Evolutionary conservation across 2,329 filamentous ascomycete genomes (phyloP).

Genomic region (Chaetomiaceae sp.): DNA sequence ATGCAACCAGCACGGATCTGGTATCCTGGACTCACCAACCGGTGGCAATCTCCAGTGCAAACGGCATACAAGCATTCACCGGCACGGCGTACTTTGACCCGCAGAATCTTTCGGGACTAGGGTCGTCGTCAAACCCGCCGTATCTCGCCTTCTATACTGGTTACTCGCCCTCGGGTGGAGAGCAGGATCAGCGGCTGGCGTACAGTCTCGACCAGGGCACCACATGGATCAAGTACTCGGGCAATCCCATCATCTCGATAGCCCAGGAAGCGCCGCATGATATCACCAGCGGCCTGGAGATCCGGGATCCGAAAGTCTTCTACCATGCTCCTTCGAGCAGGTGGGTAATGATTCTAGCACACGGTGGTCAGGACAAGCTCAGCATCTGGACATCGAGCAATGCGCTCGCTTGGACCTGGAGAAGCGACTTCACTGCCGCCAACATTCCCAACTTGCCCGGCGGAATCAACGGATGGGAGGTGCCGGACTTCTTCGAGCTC

Average conservation of each 20-base stretch:
- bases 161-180: neutral
- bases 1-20: constrained; percentile 4
- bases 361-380: constrained; percentile 5
- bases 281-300: neutral
- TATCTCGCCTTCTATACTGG: constrained; percentile 6
- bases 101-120: neutral
- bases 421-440: constrained; percentile 1
- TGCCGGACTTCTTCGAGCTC: constrained; percentile 5
- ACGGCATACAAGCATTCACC: constrained; percentile 5
- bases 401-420: neutral
- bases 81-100: neutral
- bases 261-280: constrained; percentile 4
- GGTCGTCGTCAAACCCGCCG: constrained; percentile 4
- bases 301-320: constrained; percentile 3
- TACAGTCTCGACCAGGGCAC: constrained; percentile 3
- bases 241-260: constrained; percentile 1
- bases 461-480: constrained; percentile 3
- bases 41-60: constrained; percentile 2
- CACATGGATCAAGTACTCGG: constrained; percentile 1
- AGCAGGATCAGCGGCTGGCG: constrained; percentile 7
- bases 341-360: constrained; percentile 3
- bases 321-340: constrained; percentile 2
- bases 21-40: constrained; percentile 4
- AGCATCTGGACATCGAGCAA: constrained; percentile 4
- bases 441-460: neutral